A percentile compares a stretch with the other conserved stretches of the same genome.
Evolutionary conservation across 164 flowering plant species (phyloP).

Genomic region (Aristolochia californica): DNA sequence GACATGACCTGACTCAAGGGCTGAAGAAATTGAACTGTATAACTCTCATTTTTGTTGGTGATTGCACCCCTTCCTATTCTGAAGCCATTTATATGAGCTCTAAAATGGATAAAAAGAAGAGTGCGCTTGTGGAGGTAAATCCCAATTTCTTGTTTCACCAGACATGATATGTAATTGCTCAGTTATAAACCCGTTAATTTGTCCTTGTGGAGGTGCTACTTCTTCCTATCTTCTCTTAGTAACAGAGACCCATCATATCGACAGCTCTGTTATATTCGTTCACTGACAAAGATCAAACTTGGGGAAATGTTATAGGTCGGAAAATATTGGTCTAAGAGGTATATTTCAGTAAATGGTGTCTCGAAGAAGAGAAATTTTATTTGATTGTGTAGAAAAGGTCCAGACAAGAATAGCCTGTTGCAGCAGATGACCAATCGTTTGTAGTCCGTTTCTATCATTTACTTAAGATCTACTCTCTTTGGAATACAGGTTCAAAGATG

Average conservation of each 20-base stretch:
- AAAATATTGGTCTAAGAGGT: not conserved
- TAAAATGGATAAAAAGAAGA: constrained; percentile 46
- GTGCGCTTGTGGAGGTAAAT: constrained; percentile 75
- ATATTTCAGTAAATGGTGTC: too few relatives aligned
- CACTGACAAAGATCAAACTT: not conserved
- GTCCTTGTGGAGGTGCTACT: not conserved
- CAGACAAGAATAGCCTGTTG: too few relatives aligned
- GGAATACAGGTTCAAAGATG: constrained; percentile 62
- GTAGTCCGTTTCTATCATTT: not conserved
- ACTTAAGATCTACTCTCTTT: not conserved
- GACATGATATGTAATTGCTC: not conserved
- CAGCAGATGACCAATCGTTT: not conserved
- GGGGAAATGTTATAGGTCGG: not conserved
- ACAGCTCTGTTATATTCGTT: not conserved
- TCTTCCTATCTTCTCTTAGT: too few relatives aligned
- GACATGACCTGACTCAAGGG: constrained; percentile 53
- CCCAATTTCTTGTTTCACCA: not conserved
- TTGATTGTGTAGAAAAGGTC: too few relatives aligned
- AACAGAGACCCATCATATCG: not conserved
- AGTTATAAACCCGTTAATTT: not conserved
- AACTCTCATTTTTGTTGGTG: constrained; percentile 81
- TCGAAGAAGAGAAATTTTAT: too few relatives aligned
- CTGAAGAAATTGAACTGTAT: constrained; percentile 52
- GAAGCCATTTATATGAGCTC: constrained; percentile 68
- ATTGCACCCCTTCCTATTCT: constrained; percentile 55